Base-by-base conservation (phyloP, 2,329 filamentous ascomycete species). In the Thelonectria rubi region DNA sequence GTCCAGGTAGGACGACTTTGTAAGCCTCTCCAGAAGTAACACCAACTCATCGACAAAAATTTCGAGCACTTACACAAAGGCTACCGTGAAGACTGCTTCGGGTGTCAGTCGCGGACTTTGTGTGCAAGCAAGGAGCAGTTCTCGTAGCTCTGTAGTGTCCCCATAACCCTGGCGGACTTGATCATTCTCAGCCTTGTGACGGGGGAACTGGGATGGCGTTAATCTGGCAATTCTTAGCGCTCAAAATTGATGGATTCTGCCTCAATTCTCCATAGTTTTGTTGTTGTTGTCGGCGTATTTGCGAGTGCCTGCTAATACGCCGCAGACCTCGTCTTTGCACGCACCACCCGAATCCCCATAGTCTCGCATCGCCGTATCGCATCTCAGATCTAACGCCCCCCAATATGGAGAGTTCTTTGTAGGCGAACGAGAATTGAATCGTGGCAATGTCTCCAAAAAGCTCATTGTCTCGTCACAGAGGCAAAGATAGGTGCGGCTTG, bases 21-120 rank as follows among this genome's bases (percentile, higher is more conserved):
- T 81, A 81, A 6, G 73, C 72, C 15, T 72, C 69, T 37, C 75
- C 74, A 55, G 81, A 81, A 2, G 67, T 64, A 1, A 72, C 68
- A 37, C 80, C 77, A 3, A 76, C 78, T 79, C 79, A 81, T 14
- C 79, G 77, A 55, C 72, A 76, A 26, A 81, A 70, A 59, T 76
- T 78, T 18, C 79, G 78, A 1, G 77, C 79, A 62, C 81, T 79
- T 43, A 81, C 79, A 57, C 81, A 79, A 21, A 79, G 79, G 2
- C 79, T 78, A 1, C 79, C 77, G 9, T 74, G 72, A 60, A 81
- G 81, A 1, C 30, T 77, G 72, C 18, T 74, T 71, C 5, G 77
- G 76, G 4, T 76, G 72, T 10, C 79, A 73, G 57, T 77, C 75
- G 14, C 79, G 76, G 3, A 77, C 64, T 5, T 69, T 77, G 54